Conservation (phyloP, 495 filamentous ascomycete genomes). For the Talaromyces nanjingensis region DNA sequence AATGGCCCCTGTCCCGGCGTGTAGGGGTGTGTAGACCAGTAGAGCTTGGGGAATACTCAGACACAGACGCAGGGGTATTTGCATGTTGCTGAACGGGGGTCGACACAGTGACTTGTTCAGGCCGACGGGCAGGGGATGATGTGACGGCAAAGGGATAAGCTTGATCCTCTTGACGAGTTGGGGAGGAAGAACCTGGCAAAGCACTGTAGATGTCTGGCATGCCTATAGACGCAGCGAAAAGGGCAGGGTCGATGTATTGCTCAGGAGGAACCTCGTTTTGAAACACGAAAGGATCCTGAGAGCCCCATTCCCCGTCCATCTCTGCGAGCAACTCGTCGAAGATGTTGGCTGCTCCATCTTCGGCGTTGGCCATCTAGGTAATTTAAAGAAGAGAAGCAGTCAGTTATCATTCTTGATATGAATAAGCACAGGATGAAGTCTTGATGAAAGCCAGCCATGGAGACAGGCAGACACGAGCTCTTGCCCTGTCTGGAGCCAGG, state of each 20-base stretch:
- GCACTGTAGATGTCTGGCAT: background rate
- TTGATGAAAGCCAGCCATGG: background rate
- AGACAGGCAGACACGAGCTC: background rate
- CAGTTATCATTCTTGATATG: background rate
- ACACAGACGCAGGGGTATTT: background rate
- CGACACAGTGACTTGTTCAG: background rate
- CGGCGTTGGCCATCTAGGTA: background rate
- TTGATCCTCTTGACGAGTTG: background rate
- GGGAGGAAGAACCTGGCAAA: background rate
- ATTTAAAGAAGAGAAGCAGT: background rate
- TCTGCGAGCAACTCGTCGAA: background rate
- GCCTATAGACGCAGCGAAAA: background rate
- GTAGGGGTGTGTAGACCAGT: background rate
- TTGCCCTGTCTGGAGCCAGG: background rate
- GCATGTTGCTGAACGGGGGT: background rate
- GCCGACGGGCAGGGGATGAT: background rate
- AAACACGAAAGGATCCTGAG: background rate
- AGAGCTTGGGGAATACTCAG: background rate
- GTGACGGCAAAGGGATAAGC: background rate
- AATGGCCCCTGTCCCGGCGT: background rate
- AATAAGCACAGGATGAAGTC: background rate
- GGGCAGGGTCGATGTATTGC: background rate
- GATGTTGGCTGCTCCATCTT: background rate
- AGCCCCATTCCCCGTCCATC: background rate
- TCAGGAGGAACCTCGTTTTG: background rate